phyloP scores from a whole-genome alignment of 148 eudicot species.

The Camellia sinensis region DNA sequence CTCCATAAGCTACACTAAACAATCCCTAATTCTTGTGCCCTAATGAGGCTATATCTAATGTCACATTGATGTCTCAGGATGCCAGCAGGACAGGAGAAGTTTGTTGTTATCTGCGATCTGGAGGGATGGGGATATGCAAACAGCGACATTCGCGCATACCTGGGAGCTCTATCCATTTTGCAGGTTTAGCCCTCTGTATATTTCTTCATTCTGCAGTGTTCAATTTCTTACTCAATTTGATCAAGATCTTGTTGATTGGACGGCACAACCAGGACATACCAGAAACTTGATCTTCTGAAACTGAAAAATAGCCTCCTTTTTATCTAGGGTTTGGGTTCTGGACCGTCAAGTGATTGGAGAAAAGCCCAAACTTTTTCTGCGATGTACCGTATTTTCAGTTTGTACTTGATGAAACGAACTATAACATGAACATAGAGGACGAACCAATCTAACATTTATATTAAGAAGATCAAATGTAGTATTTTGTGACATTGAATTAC shows the following conservation, averaged over 20 bases:
- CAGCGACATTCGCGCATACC: slow-evolving; percentile 63
- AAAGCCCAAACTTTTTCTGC: background rate
- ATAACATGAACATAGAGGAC: background rate
- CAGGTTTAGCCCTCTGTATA: slow-evolving; percentile 44
- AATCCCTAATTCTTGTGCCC: too few species aligned
- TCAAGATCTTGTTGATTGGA: background rate
- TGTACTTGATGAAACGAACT: background rate
- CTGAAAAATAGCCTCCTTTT: background rate
- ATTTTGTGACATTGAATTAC: background rate
- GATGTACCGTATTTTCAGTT: background rate
- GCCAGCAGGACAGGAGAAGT: slow-evolving; percentile 73
- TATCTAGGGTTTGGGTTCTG: too few species aligned
- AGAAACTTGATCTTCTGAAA: background rate
- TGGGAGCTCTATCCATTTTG: slow-evolving; percentile 62
- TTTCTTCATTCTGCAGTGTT: background rate
- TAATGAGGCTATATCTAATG: too few species aligned
- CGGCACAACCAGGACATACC: background rate
- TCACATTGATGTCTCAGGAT: slow-evolving; percentile 37
- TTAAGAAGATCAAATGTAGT: background rate
- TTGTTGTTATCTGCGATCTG: slow-evolving; percentile 52
- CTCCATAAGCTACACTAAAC: too few species aligned
- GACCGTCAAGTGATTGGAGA: too few species aligned
- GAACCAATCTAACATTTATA: background rate
- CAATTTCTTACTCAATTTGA: background rate
- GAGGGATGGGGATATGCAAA: slow-evolving; percentile 81